Percentiles rank a stretch among this genome's conserved stretches.
Conservation (phyloP, 495 filamentous ascomycete species). For the Gamarada debralockiae region DNA sequence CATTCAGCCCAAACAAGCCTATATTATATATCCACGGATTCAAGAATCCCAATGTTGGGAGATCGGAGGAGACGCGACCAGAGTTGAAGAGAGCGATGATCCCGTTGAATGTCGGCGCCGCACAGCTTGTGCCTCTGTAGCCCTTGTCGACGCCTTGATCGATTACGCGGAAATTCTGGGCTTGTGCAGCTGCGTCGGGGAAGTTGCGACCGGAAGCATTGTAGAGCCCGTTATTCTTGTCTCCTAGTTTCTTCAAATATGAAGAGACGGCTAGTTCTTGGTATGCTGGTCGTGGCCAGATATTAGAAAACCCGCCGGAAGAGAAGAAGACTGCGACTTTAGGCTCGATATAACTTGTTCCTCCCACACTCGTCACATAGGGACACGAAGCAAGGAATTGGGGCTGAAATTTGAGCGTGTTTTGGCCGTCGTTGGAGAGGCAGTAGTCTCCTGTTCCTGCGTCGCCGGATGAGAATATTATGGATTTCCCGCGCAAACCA, state of each 20-base stretch:
- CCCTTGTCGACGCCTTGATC: conserved; percentile 17
- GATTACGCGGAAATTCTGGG: conserved; percentile 20
- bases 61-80: conserved; percentile 40
- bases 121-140: conserved; percentile 35
- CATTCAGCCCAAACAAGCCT: conserved; percentile 36
- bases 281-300: conserved; percentile 36
- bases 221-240: conserved; percentile 5
- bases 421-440: conserved; percentile 61
- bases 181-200: conserved; percentile 34
- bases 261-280: conserved; percentile 25
- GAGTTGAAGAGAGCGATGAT: conserved; percentile 45
- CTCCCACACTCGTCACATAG: conserved; percentile 42
- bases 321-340: conserved; percentile 28
- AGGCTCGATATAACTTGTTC: conserved; percentile 29
- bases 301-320: conserved; percentile 47
- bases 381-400: conserved; percentile 42
- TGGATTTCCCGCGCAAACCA: conserved; percentile 71
- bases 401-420: conserved; percentile 27
- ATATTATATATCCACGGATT: conserved; percentile 47
- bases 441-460: conserved; percentile 65
- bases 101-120: conserved; percentile 31
- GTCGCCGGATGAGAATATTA: conserved; percentile 71
- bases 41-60: conserved; percentile 46
- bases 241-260: conserved; percentile 23
- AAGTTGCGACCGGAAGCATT: conserved; percentile 33